phyloP scores from a whole-genome alignment of 768 basidiomycete genomes.

The Xerocomus potaroensis region DNA sequence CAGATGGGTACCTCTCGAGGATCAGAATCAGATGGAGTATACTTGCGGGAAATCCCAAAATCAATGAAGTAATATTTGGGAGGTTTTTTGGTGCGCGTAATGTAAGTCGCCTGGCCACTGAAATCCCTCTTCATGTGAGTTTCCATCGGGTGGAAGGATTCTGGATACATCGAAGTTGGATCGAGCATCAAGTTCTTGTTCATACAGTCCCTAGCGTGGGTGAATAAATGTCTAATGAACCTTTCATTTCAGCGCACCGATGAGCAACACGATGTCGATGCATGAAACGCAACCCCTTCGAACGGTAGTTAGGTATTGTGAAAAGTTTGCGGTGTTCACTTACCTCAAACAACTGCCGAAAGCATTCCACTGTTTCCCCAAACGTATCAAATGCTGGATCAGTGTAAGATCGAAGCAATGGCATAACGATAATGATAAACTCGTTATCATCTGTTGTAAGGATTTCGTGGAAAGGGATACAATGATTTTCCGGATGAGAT shows the following conservation, averaged over 20 bases:
- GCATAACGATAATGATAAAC: conserved; percentile 28
- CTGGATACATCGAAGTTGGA: conserved; percentile 20
- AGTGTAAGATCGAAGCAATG: conserved; percentile 27
- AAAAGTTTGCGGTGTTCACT: too few relatives aligned
- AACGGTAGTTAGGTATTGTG: too few relatives aligned
- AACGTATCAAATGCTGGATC: conserved; percentile 27
- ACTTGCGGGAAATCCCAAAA: conserved; percentile 35
- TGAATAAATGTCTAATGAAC: neutral
- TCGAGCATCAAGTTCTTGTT: conserved; percentile 34
- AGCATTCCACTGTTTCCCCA: conserved; percentile 32
- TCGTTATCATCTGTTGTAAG: neutral
- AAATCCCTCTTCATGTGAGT: conserved; percentile 15
- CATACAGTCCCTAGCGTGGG: conserved; percentile 23
- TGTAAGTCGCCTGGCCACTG: conserved; percentile 19
- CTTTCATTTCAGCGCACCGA: conserved; percentile 1
- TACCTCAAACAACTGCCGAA: conserved; percentile 32
- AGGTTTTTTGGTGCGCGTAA: conserved; percentile 29
- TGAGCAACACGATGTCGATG: conserved; percentile 21
- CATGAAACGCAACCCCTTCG: conserved; percentile 25
- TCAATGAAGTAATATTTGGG: conserved; percentile 21
- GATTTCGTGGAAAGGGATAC: conserved; percentile 23
- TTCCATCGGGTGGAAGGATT: conserved; percentile 25
- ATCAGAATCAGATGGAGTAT: conserved; percentile 21
- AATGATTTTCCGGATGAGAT: conserved; percentile 19
- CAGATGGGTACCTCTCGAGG: conserved; percentile 29